phyloP scores from a whole-genome alignment of 257 asterid genomes.

The Capsicum baccatum region DNA sequence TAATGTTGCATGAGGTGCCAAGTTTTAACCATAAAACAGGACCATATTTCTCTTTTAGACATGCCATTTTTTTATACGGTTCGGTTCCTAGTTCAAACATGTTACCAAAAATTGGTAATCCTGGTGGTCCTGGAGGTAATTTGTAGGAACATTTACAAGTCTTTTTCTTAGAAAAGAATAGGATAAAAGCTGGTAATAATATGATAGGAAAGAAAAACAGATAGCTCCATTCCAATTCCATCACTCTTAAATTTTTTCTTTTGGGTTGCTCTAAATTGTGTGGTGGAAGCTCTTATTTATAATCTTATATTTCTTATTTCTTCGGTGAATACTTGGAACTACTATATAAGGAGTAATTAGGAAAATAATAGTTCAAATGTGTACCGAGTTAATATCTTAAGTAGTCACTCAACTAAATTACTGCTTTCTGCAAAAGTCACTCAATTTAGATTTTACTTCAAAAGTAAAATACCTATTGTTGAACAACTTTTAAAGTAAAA shows the following conservation, averaged over 20 bases:
- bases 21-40: constrained; percentile 54
- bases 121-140: constrained; percentile 5
- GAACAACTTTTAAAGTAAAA: no score
- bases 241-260: not conserved
- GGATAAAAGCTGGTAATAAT: not conserved
- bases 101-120: not conserved
- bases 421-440: no score
- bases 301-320: not conserved
- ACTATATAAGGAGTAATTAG: no score
- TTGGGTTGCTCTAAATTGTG: not conserved
- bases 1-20: constrained; percentile 49
- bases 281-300: not conserved
- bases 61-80: constrained; percentile 48
- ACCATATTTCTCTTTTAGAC: constrained; percentile 43
- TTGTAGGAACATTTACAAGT: not conserved
- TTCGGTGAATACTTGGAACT: not conserved
- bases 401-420: no score
- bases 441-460: no score
- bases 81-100: constrained; percentile 32
- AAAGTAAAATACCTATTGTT: no score
- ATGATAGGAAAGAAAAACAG: constrained; percentile 31
- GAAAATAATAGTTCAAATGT: no score
- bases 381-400: no score
- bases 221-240: constrained; percentile 39
- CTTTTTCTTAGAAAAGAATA: not conserved